Base-by-base conservation (phyloP, 129 eudicot species). In the Flaveria brownii region DNA sequence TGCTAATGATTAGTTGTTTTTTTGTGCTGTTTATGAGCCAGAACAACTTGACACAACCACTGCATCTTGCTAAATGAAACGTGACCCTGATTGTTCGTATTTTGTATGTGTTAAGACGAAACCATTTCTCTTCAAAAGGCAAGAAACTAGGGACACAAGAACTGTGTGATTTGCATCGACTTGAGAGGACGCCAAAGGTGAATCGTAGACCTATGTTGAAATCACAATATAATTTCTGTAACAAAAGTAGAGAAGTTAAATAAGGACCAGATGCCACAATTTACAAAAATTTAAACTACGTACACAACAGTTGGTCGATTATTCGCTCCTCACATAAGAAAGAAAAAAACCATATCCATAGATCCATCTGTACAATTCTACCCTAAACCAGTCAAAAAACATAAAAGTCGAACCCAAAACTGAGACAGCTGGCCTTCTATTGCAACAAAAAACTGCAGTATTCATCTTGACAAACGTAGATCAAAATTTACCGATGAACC, bases 371-470 rank as follows among this genome's bases (percentile, higher is more conserved):
- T 57, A 57, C 33, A 5, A 23, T 57, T 57, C 30, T 20, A 18
- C 33, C 13, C 33, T 57, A 57, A 57, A 57, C 16, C 28, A 20
- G 23, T 3, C 15, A 10, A 20, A 62, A 62, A 61, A 22, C 33
- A 59, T 13, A 25, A 30, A 28, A 62, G 68, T 62, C 12, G 16
- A 62, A 62, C 68, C 68, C 68, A 62, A 62, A 28, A 62, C 45
- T 15, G 20, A 62, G 45, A 62, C 22, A 30, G 20, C 5, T 11
- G n/a, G n/a, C 67, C 67, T 57, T 22, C 62, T 55, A 18, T 56
- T 60, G 39, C 36, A 23, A 60, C 17, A 25, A 25, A n/a, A n/a
- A 9, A 3, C 67, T 25, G 67, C 67, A 23, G 20, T 26, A 60
- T 25, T 23, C 36, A 55, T 11, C 42, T 28, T 28, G 28, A 46